Evolutionary conservation across 2,329 filamentous ascomycete genomes (phyloP).

Genomic region (Metarhizium brunneum): DNA sequence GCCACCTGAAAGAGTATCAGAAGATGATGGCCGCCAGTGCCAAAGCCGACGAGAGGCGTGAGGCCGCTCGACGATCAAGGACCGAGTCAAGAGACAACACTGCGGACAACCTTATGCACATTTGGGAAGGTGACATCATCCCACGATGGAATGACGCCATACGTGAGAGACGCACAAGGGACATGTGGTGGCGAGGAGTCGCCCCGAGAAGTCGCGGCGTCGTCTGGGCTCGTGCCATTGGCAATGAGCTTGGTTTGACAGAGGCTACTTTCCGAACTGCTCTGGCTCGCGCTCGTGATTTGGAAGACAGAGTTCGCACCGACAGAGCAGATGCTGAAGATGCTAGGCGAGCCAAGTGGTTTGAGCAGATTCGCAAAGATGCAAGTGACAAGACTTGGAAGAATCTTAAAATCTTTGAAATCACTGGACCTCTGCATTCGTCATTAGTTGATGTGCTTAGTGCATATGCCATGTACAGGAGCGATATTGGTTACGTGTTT

Average conservation of each 20-base stretch:
- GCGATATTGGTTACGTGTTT: conserved; percentile 68
- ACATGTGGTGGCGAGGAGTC: conserved; percentile 77
- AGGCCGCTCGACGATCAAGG: conserved; percentile 41
- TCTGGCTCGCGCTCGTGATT: conserved; percentile 53
- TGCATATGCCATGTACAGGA: conserved; percentile 74
- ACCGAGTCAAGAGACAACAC: conserved; percentile 45
- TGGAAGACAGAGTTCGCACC: conserved; percentile 46
- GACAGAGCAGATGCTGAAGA: conserved; percentile 46
- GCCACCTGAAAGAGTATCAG: conserved; percentile 78
- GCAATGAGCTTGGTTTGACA: conserved; percentile 62
- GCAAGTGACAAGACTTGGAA: conserved; percentile 56
- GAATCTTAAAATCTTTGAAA: conserved; percentile 64
- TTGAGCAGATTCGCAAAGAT: conserved; percentile 55
- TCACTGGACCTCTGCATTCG: conserved; percentile 55
- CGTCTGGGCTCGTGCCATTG: conserved; percentile 64
- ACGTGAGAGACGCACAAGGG: conserved; percentile 57
- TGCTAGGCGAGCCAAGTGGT: conserved; percentile 47
- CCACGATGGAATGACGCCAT: conserved; percentile 69
- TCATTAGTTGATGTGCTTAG: conserved; percentile 63
- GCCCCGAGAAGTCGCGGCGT: conserved; percentile 58
- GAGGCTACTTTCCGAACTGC: conserved; percentile 62
- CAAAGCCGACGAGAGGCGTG: conserved; percentile 50
- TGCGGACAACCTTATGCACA: conserved; percentile 43
- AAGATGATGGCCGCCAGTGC: conserved; percentile 64
- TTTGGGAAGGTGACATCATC: conserved; percentile 71